Evolutionary conservation across 805 yeast genomes (phyloP), one percentile per base, ranked within the genome.

Genomic region (Lachancea cidri): DNA sequence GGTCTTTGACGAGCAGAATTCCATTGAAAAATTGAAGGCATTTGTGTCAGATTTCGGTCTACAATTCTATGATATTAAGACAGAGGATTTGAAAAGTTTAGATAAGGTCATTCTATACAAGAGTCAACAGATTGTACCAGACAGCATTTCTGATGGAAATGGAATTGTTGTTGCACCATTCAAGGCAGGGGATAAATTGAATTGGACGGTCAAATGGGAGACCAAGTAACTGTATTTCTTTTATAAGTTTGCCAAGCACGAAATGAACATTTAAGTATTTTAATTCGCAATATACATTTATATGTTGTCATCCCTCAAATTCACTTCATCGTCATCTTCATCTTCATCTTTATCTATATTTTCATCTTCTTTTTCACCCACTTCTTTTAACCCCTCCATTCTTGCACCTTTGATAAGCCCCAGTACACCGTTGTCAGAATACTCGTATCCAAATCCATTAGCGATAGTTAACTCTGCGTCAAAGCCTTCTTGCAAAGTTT

Each of bases 21-120:
- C 79, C 46, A 65, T 93, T 33, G 81, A 81, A 33, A 76, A 75
- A 43, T 70, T 93, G 51, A 79, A 74, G 53, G 76, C 68, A 24
- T 93, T 93, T 62, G 96, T 86, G 14, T 74, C 83, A 20, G 81
- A 79, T 31, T 74, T 74, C 62, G 96, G 96, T 34, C 68, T 75
- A 53, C 43, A 58, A 0, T 93, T 91, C 60, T 93, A 93, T 60
- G 72, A 69, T 14, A 64, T 85, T n/a, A 58, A 62, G 18, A 69
- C 66, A 30, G 64, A 65, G 1, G 71, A 73, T 17, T 55, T 74
- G 14, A 71, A 70, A 17, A 58, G 66, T 50, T 54, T 64, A 41
- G 76, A 78, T 43, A 68, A 76, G 49, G 77, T 70, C 35, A 67
- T 71, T 38, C 63, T 91, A 41, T 79, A 80, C 29, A 75, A 72